phyloP scores from a whole-genome alignment of 495 filamentous ascomycete species.

The Bathelium albidoporum region DNA sequence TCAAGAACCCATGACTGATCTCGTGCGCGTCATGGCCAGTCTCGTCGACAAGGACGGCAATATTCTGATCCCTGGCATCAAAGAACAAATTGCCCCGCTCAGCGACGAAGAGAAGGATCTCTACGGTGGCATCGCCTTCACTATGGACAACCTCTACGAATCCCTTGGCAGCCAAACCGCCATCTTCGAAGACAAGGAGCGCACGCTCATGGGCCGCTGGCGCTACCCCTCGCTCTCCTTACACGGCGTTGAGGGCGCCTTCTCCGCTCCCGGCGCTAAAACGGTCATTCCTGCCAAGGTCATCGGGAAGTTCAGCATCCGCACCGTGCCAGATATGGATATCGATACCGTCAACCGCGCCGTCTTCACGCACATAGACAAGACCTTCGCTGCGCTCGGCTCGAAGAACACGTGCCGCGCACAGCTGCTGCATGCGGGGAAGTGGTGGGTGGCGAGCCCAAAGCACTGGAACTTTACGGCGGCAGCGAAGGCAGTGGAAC shows the following conservation, averaged over 20 bases:
- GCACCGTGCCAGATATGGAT: conserved; percentile 96
- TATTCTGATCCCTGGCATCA: conserved; percentile 80
- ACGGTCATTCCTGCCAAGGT: conserved; percentile 98
- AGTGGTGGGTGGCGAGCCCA: conserved; percentile 96
- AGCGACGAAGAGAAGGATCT: conserved; percentile 76
- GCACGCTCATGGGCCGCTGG: conserved; percentile 87
- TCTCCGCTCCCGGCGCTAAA: conserved; percentile 88
- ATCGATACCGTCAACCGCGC: conserved; percentile 73
- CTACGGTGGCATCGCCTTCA: conserved; percentile 80
- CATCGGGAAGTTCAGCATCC: conserved; percentile 93
- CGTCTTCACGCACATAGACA: conserved; percentile 69
- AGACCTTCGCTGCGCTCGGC: conserved; percentile 67
- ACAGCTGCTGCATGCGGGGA: conserved; percentile 73
- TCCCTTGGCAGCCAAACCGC: conserved; percentile 77
- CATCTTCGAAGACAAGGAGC: conserved; percentile 75
- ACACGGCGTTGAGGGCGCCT: conserved; percentile 92
- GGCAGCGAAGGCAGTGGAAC: conserved; percentile 81
- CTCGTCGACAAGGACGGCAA: conserved; percentile 83
- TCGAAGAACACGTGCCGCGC: conserved; percentile 86
- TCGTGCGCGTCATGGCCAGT: conserved; percentile 67
- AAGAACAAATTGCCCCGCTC: conserved; percentile 80
- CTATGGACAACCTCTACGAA: conserved; percentile 89
- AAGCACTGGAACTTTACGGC: conserved; percentile 98
- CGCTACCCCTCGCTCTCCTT: conserved; percentile 88
- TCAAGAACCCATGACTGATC: conserved; percentile 96